A percentile compares a stretch with the other conserved stretches of the same genome.
Conservation (phyloP, 306 rosid species). For the Vigna mungo region DNA sequence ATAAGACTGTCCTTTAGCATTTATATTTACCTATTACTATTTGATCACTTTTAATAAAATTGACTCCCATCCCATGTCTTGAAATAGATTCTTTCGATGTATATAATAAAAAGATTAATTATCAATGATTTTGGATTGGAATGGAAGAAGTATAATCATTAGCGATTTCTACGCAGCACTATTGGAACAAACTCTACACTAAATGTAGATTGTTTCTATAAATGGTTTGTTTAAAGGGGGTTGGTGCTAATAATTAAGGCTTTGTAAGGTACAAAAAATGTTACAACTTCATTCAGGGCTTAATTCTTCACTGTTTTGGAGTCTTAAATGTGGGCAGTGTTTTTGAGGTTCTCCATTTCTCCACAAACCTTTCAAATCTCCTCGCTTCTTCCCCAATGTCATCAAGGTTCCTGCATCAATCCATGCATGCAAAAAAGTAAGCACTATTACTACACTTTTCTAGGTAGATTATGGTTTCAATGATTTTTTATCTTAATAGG, state of each 20-base stretch:
- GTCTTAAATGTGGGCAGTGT: slow-evolving; percentile 75
- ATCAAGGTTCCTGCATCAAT: slow-evolving; percentile 78
- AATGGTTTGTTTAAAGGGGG: slow-evolving; percentile 37
- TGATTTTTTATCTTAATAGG: background rate
- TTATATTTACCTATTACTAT: too few species aligned
- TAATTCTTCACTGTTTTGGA: slow-evolving; percentile 55
- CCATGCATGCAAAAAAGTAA: slow-evolving; percentile 19
- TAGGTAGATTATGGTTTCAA: background rate
- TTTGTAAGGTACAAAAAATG: background rate
- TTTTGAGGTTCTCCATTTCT: slow-evolving; percentile 78
- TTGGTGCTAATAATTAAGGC: slow-evolving; percentile 18
- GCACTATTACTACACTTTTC: slow-evolving; percentile 7
- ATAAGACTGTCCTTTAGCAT: too few species aligned
- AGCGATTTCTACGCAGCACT: background rate
- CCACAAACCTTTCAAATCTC: slow-evolving; percentile 77
- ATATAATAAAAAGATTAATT: too few species aligned
- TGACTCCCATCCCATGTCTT: too few species aligned
- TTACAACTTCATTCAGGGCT: slow-evolving; percentile 52
- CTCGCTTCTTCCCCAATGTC: slow-evolving; percentile 77
- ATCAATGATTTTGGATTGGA: too few species aligned
- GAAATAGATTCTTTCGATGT: too few species aligned
- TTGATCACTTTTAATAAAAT: too few species aligned
- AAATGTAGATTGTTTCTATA: slow-evolving; percentile 32
- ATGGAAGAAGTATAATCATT: background rate
- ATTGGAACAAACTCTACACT: slow-evolving; percentile 34